Percentiles rank a stretch among this genome's conserved stretches.
Evolutionary conservation across 495 filamentous ascomycete species (phyloP).

Genomic region (Trichoderma gamsii): DNA sequence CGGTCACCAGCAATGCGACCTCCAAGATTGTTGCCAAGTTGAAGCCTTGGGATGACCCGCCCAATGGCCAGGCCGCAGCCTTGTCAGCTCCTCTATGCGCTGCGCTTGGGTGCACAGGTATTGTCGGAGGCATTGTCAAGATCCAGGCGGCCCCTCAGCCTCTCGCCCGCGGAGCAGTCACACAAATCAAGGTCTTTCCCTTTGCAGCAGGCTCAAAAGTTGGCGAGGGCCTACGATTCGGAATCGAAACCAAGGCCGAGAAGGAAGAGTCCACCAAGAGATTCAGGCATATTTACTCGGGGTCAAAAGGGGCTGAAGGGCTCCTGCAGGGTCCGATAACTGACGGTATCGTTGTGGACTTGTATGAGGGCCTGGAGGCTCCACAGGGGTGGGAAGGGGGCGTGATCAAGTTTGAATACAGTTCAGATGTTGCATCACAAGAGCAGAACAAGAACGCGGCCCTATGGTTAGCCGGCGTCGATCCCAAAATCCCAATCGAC

Average conservation of each 20-base stretch:
- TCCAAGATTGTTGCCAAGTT: conserved; percentile 71
- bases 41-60: conserved; percentile 76
- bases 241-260: conserved; percentile 74
- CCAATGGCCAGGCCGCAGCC: conserved; percentile 68
- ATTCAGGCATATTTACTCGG: conserved; percentile 48
- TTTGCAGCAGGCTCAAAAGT: conserved; percentile 53
- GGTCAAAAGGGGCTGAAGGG: conserved; percentile 44
- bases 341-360: conserved; percentile 70
- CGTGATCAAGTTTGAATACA: conserved; percentile 68
- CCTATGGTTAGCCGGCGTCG: conserved; percentile 72
- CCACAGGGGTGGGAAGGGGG: conserved; percentile 61
- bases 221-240: conserved; percentile 71
- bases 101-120: conserved; percentile 57
- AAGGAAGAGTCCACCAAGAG: conserved; percentile 58
- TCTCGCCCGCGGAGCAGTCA: conserved; percentile 30
- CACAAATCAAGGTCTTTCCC: conserved; percentile 69
- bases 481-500: conserved; percentile 63
- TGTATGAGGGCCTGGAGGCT: conserved; percentile 33
- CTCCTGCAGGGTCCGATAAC: conserved; percentile 83
- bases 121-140: conserved; percentile 83
- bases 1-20: conserved; percentile 47
- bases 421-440: conserved; percentile 35
- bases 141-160: conserved; percentile 56
- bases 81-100: conserved; percentile 71
- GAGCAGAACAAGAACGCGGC: conserved; percentile 45